These are phyloP conservation scores for Colletotrichum coccodes DNA, from an alignment of 2,329 filamentous ascomycete species.

Conservation along the genomic window DNA sequence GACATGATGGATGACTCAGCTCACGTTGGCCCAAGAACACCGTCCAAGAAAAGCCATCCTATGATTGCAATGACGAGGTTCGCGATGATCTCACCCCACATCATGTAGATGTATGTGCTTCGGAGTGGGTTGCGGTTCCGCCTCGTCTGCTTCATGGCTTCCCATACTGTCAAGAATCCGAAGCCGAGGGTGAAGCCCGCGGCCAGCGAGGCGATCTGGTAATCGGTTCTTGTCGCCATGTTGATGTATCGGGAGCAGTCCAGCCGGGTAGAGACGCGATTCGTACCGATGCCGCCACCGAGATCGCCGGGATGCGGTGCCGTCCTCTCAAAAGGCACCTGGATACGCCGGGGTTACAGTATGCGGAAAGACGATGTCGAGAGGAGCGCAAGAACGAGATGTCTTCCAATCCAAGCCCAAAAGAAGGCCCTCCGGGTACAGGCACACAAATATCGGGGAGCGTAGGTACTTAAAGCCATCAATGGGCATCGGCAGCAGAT, in stretches of 20 bases:
- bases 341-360: not conserved
- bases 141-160: conserved; percentile 53
- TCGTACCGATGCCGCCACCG: not conserved
- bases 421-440: not conserved
- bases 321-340: not conserved
- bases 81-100: conserved; percentile 55
- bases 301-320: not conserved
- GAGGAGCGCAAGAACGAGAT: not conserved
- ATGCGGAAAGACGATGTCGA: not conserved
- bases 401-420: too few relatives aligned
- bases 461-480: not conserved
- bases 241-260: not conserved
- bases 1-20: not conserved
- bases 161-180: conserved; percentile 51
- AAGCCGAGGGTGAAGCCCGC: conserved; percentile 51
- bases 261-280: not conserved
- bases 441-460: not conserved
- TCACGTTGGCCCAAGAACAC: conserved; percentile 44
- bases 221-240: conserved; percentile 37
- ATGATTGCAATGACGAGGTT: conserved; percentile 50
- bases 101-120: conserved; percentile 54
- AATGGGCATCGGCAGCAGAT: not conserved
- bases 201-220: conserved; percentile 43
- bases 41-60: conserved; percentile 51
- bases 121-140: conserved; percentile 45